phyloP scores from a whole-genome alignment of 257 asterid species.

The Salvia hispanica region DNA sequence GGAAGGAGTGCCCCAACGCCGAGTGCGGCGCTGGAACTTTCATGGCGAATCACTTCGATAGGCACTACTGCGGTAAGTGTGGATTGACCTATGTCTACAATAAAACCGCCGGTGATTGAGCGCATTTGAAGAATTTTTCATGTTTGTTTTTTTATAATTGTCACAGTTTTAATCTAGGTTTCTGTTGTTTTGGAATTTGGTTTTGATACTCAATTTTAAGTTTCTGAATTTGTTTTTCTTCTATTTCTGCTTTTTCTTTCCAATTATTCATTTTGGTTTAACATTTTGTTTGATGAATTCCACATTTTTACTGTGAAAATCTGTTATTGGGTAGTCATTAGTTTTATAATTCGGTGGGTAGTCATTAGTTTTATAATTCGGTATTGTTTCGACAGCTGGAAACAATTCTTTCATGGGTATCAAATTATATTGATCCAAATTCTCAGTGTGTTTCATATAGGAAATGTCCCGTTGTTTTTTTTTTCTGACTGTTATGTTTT shows the following conservation, averaged over 20 bases:
- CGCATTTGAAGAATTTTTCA: conserved; percentile 15
- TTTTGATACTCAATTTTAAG: neutral
- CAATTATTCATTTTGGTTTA: neutral
- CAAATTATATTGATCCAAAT: no score
- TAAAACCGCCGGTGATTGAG: conserved; percentile 60
- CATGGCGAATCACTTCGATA: conserved; percentile 72
- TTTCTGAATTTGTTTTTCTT: conserved; percentile 13
- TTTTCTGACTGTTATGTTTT: no score
- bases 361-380: no score
- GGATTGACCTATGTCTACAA: conserved; percentile 76
- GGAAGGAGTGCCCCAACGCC: conserved; percentile 72
- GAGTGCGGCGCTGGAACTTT: conserved; percentile 75
- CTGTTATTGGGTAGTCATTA: no score
- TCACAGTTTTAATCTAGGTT: conserved; percentile 11
- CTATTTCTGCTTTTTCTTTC: neutral
- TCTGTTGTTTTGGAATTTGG: neutral
- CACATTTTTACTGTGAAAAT: no score
- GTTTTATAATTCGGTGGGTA: no score
- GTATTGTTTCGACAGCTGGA: no score
- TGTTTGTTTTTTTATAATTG: conserved; percentile 14
- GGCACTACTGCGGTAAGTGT: conserved; percentile 79
- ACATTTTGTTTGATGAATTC: no score
- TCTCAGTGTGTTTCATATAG: no score
- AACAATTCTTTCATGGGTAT: no score
- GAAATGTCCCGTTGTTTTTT: no score